A percentile compares a stretch with the other conserved stretches of the same genome.
Evolutionary conservation across 306 rosid species (phyloP).

Genomic region (Spatholobus suberectus): DNA sequence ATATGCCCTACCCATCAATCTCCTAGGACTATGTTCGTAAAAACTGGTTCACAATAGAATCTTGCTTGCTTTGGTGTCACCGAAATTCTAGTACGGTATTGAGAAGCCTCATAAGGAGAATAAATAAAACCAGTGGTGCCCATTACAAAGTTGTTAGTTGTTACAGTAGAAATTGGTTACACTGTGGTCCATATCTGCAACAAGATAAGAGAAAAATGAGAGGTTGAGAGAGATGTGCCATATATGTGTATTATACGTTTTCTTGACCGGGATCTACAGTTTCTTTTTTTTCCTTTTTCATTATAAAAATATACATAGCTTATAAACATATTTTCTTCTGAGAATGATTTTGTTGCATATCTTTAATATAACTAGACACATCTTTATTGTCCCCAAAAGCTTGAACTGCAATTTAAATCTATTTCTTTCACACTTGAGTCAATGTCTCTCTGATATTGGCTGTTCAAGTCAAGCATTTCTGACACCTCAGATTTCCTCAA

Average conservation of each 20-base stretch:
- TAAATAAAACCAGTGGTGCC: slow-evolving; percentile 6
- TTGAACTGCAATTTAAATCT: slow-evolving; percentile 59
- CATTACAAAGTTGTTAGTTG: slow-evolving; percentile 10
- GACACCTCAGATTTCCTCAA: slow-evolving; percentile 42
- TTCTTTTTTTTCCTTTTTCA: neutral
- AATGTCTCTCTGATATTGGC: slow-evolving; percentile 58
- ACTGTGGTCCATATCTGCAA: no score
- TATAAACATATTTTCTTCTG: slow-evolving; percentile 48
- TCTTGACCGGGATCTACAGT: slow-evolving; percentile 46
- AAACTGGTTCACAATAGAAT: slow-evolving; percentile 28
- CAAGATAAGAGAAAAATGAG: neutral
- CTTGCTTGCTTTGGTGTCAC: slow-evolving; percentile 34
- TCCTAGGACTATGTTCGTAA: slow-evolving; percentile 34
- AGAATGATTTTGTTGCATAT: slow-evolving; percentile 29
- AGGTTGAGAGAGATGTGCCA: slow-evolving; percentile 26
- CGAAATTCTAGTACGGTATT: neutral
- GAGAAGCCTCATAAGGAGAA: slow-evolving; percentile 21
- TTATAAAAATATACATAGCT: slow-evolving; percentile 55
- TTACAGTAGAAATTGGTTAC: slow-evolving; percentile 17
- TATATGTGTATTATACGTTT: slow-evolving; percentile 30
- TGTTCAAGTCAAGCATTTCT: slow-evolving; percentile 66
- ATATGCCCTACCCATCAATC: slow-evolving; percentile 25
- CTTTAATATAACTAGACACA: slow-evolving; percentile 29
- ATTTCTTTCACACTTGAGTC: slow-evolving; percentile 57
- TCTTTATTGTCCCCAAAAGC: slow-evolving; percentile 37